phyloP scores from a whole-genome alignment of 1,284 basidiomycete genomes.

The Ustilago hordei region DNA sequence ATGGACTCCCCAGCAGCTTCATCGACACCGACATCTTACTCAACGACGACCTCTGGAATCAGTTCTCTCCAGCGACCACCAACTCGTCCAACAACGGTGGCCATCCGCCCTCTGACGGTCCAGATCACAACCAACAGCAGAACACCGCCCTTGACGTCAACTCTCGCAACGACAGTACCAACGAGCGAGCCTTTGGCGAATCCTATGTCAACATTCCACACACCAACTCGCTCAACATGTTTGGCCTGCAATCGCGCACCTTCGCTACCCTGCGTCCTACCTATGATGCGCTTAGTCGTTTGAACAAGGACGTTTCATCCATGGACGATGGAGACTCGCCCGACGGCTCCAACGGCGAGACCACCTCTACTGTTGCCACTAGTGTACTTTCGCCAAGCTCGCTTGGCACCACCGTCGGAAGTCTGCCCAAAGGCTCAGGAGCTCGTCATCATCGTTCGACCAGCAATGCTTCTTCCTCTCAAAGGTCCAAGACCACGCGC shows the following conservation, averaged over 20 bases:
- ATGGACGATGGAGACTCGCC: constrained; percentile 57
- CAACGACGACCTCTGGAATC: constrained; percentile 56
- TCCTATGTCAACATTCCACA: constrained; percentile 52
- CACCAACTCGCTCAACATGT: constrained; percentile 37
- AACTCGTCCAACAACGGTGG: constrained; percentile 19
- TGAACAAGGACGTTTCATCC: constrained; percentile 41
- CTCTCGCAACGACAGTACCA: constrained; percentile 7
- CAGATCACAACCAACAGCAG: constrained; percentile 13
- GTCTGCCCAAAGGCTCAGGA: constrained; percentile 32
- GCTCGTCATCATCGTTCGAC: constrained; percentile 39
- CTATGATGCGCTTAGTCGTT: constrained; percentile 32
- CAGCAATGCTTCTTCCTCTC: constrained; percentile 44
- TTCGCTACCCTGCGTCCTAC: constrained; percentile 26
- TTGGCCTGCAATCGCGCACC: constrained; percentile 33
- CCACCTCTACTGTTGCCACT: constrained; percentile 52
- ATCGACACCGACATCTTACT: constrained; percentile 59
- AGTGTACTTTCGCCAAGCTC: constrained; percentile 54
- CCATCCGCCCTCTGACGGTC: constrained; percentile 5
- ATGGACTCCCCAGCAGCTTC: constrained; percentile 49
- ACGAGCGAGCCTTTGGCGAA: constrained; percentile 34
- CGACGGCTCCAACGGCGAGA: constrained; percentile 52
- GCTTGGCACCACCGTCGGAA: constrained; percentile 38
- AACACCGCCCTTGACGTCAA: neutral
- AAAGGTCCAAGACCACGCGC: constrained; percentile 40
- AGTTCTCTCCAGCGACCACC: constrained; percentile 38